phyloP scores from a whole-genome alignment of 352 stramenopile genomes.

The Chrysophaeum taylorii region DNA sequence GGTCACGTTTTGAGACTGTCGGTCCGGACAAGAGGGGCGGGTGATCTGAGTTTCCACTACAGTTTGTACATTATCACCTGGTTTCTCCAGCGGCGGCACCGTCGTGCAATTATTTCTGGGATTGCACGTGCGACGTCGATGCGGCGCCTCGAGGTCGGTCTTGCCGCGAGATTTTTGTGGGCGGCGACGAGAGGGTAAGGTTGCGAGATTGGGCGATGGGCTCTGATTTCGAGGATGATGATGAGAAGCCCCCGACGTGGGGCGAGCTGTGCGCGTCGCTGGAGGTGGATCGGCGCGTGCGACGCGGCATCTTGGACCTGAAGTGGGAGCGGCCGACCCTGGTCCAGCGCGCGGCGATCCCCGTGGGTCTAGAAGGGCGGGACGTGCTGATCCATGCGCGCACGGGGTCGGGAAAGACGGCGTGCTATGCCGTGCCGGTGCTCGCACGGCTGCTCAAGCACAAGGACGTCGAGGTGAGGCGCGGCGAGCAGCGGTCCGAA shows the following conservation, averaged over 20 bases:
- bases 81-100: too few species aligned
- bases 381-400: conserved; percentile 46
- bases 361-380: conserved; percentile 6
- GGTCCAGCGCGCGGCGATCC: conserved; percentile 9
- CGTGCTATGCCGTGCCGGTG: conserved; percentile 76
- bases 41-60: too few species aligned
- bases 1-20: too few species aligned
- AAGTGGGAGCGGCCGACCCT: conserved; percentile 1
- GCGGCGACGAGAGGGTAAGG: too few species aligned
- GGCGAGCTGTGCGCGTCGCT: neutral
- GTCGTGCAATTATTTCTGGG: too few species aligned
- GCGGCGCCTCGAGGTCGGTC: too few species aligned
- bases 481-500: conserved; percentile 87
- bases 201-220: too few species aligned
- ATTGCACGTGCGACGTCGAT: too few species aligned
- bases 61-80: too few species aligned
- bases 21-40: too few species aligned
- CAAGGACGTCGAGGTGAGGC: conserved; percentile 78
- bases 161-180: too few species aligned
- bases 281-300: neutral
- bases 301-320: neutral
- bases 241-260: neutral
- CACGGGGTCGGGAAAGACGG: conserved; percentile 83
- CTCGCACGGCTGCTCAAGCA: conserved; percentile 77
- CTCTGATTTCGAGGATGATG: neutral